Conservation (phyloP, 805 yeast genomes). For the Saccharomycopsis oosterbeekiorum region DNA sequence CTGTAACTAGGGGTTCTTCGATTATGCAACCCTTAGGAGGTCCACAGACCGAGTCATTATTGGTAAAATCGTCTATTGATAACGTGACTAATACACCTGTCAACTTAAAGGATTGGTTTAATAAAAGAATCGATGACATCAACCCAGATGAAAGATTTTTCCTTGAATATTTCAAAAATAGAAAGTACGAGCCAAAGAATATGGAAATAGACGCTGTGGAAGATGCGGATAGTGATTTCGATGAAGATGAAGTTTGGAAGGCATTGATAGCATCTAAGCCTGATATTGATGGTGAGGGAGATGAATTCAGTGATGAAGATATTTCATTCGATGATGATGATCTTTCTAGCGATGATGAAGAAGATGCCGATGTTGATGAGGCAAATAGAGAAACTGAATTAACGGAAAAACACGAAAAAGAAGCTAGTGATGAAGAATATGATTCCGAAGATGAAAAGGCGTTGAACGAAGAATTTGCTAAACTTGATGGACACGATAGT, state of each 20-base stretch:
- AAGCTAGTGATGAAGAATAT: conserved; percentile 25
- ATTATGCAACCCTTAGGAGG: conserved; percentile 98
- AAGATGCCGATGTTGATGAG: conserved; percentile 22
- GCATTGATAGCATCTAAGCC: conserved; percentile 71
- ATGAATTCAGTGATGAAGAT: conserved; percentile 41
- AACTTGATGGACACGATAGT: conserved; percentile 24
- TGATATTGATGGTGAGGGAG: conserved; percentile 40
- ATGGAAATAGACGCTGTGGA: conserved; percentile 28
- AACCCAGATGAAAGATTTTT: conserved; percentile 85
- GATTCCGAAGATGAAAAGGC: conserved; percentile 27
- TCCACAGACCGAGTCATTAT: conserved; percentile 55
- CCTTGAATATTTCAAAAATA: conserved; percentile 69
- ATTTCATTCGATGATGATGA: conserved; percentile 31
- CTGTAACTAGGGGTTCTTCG: conserved; percentile 69
- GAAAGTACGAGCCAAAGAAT: conserved; percentile 32
- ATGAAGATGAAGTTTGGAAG: conserved; percentile 71
- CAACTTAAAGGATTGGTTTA: conserved; percentile 78
- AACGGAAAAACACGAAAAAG: conserved; percentile 18
- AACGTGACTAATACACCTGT: conserved; percentile 43
- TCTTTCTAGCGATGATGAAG: conserved; percentile 24
- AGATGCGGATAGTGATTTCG: conserved; percentile 37
- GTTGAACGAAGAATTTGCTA: conserved; percentile 30
- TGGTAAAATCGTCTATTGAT: conserved; percentile 50
- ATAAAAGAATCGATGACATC: conserved; percentile 49
- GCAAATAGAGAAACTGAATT: conserved; percentile 1